phyloP scores from a whole-genome alignment of 2,329 filamentous ascomycete genomes.

The Hymenotorrendiella dingleyae region DNA sequence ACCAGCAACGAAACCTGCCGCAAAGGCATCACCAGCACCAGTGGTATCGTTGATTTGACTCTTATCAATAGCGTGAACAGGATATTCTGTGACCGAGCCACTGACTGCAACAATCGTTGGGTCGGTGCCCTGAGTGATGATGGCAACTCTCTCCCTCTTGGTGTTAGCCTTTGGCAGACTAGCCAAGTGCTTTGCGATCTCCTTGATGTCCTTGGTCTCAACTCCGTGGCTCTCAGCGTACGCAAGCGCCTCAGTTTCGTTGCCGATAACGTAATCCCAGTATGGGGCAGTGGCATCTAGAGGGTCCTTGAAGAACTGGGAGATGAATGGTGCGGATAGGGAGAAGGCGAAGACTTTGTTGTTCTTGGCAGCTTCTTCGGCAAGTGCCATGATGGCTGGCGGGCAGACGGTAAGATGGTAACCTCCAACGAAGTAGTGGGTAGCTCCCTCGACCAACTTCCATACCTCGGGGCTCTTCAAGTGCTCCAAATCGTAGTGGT shows the following conservation, averaged over 20 bases:
- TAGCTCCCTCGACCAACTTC: constrained; percentile 81
- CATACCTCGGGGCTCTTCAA: constrained; percentile 88
- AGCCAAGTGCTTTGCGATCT: constrained; percentile 81
- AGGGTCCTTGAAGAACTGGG: constrained; percentile 95
- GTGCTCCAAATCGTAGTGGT: constrained; percentile 94
- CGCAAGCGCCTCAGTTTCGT: constrained; percentile 87
- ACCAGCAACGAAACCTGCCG: constrained; percentile 87
- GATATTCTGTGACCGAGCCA: constrained; percentile 67
- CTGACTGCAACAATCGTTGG: constrained; percentile 81
- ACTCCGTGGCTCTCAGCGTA: constrained; percentile 80
- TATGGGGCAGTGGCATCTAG: constrained; percentile 82
- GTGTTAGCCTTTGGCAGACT: constrained; percentile 88
- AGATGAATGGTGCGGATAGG: constrained; percentile 91
- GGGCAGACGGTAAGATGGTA: constrained; percentile 98
- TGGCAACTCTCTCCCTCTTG: constrained; percentile 75
- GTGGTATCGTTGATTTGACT: constrained; percentile 91
- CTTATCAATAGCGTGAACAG: constrained; percentile 72
- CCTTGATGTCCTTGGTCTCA: constrained; percentile 68
- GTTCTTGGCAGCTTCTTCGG: constrained; percentile 78
- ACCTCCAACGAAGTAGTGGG: constrained; percentile 88
- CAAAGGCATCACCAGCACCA: constrained; percentile 94
- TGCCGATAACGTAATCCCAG: constrained; percentile 94
- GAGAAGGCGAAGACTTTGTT: constrained; percentile 93
- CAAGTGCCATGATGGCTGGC: constrained; percentile 81
- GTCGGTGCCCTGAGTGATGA: constrained; percentile 91